Percentiles rank a stretch among this genome's conserved stretches.
These are phyloP conservation scores for Hypoxylon lienhwacheense DNA, from an alignment of 495 filamentous ascomycete species.

Conservation along the genomic window DNA sequence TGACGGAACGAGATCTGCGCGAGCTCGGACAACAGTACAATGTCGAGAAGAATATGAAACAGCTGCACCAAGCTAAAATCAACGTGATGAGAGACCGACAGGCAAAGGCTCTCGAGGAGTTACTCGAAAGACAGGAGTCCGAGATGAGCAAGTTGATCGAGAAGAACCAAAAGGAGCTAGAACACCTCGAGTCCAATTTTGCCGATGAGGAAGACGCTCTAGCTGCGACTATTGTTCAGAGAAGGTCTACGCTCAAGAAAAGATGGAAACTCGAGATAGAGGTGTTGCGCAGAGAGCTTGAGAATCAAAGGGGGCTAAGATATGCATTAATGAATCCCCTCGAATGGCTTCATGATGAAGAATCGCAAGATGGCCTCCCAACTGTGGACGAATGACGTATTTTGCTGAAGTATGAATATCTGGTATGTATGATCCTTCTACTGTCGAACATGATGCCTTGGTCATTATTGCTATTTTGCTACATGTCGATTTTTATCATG, in stretches of 20 bases:
- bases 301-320: slow-evolving; percentile 48
- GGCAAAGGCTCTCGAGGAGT: slow-evolving; percentile 66
- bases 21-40: slow-evolving; percentile 74
- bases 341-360: slow-evolving; percentile 43
- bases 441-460: too few species aligned
- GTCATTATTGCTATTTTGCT: too few species aligned
- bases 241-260: slow-evolving; percentile 52
- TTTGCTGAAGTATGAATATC: too few species aligned
- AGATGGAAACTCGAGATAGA: slow-evolving; percentile 68
- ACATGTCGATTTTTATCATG: neutral
- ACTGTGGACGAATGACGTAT: slow-evolving; percentile 24
- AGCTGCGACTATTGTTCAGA: slow-evolving; percentile 50
- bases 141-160: slow-evolving; percentile 61
- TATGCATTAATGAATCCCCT: slow-evolving; percentile 56
- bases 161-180: slow-evolving; percentile 55
- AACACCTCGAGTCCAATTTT: slow-evolving; percentile 60
- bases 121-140: slow-evolving; percentile 63
- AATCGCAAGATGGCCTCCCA: slow-evolving; percentile 22
- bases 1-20: slow-evolving; percentile 59
- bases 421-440: too few species aligned
- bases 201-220: slow-evolving; percentile 56
- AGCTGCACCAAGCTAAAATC: slow-evolving; percentile 70
- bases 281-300: slow-evolving; percentile 62
- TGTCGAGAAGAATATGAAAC: slow-evolving; percentile 67
- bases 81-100: slow-evolving; percentile 81